phyloP scores from a whole-genome alignment of 2,329 filamentous ascomycete genomes.

The Epichloe sylvatica region DNA sequence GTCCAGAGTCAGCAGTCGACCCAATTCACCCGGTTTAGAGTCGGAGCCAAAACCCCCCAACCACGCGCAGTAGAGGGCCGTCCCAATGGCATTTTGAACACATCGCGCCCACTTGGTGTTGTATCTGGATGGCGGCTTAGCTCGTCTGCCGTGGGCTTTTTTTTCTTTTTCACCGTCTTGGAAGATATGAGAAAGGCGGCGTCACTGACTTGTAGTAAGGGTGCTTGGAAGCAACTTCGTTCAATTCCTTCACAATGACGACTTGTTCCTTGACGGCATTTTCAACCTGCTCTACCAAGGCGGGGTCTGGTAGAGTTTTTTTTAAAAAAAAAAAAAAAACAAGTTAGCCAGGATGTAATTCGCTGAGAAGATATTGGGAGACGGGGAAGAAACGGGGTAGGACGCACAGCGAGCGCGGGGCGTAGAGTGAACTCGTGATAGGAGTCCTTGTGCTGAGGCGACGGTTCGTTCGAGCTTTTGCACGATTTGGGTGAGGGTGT shows the following conservation, averaged over 20 bases:
- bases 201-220: conserved; percentile 78
- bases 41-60: conserved; percentile 56
- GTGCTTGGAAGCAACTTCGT: conserved; percentile 61
- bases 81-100: conserved; percentile 62
- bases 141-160: neutral
- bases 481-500: conserved; percentile 70
- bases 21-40: conserved; percentile 35
- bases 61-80: conserved; percentile 51
- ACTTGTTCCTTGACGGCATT: conserved; percentile 60
- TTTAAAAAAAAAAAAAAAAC: no score
- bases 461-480: conserved; percentile 74
- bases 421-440: conserved; percentile 84
- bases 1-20: conserved; percentile 70
- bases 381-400: neutral
- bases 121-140: conserved; percentile 33
- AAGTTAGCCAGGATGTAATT: conserved; percentile 2
- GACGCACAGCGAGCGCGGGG: conserved; percentile 43
- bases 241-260: conserved; percentile 55
- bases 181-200: neutral
- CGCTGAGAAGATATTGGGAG: no score
- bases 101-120: conserved; percentile 76
- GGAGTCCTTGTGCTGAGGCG: conserved; percentile 63
- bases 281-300: conserved; percentile 56
- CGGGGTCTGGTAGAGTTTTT: conserved; percentile 32
- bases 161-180: neutral